Conservation (phyloP, 2,329 filamentous ascomycete genomes). For the Calonectria pteridis region DNA sequence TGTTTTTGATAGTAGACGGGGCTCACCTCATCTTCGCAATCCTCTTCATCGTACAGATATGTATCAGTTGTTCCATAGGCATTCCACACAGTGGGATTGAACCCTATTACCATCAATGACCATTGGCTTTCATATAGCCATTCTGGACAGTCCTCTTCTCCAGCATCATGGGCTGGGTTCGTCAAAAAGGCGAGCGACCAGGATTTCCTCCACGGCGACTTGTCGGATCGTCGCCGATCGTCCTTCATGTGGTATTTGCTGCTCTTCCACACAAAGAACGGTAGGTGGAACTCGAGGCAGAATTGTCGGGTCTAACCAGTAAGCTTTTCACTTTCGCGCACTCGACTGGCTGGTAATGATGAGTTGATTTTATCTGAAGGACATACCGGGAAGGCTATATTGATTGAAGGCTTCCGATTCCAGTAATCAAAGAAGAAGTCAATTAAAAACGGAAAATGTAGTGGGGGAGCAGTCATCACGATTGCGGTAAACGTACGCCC, state of each 20-base stretch:
- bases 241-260: background rate
- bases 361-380: background rate
- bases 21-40: background rate
- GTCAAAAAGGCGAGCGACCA: background rate
- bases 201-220: background rate
- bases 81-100: background rate
- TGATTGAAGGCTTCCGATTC: background rate
- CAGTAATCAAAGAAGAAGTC: background rate
- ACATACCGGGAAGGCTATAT: background rate
- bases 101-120: constrained; percentile 5
- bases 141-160: background rate
- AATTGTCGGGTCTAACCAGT: background rate
- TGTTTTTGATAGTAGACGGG: background rate
- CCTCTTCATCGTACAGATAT: constrained; percentile 8
- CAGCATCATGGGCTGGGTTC: background rate
- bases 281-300: background rate
- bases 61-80: constrained; percentile 9
- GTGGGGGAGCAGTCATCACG: background rate
- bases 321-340: too few species aligned
- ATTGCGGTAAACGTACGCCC: background rate
- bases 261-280: background rate
- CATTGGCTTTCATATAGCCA: constrained; percentile 16
- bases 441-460: background rate
- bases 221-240: background rate
- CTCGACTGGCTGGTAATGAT: background rate